Conservation (phyloP, 805 yeast species). For the Sugiyamaella floridensis region DNA sequence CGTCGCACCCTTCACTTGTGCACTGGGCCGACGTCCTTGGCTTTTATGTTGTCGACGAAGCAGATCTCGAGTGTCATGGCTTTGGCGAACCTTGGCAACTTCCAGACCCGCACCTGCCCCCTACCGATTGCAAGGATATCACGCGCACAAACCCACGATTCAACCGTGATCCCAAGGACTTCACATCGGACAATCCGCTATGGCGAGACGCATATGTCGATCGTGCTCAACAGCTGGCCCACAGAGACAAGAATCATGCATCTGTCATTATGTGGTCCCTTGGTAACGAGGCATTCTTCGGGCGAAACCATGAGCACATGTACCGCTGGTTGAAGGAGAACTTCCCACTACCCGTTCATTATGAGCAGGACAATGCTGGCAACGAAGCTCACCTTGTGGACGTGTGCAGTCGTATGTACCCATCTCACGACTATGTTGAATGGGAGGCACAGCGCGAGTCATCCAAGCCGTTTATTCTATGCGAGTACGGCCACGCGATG, state of each 20-base stretch:
- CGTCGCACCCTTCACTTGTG: constrained; percentile 32
- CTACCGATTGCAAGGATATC: not conserved
- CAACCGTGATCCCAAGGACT: constrained; percentile 19
- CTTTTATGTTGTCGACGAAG: constrained; percentile 34
- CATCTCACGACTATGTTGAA: constrained; percentile 22
- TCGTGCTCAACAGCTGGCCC: constrained; percentile 29
- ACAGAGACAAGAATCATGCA: constrained; percentile 33
- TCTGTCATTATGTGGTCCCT: constrained; percentile 35
- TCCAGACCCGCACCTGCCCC: constrained; percentile 2
- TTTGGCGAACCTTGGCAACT: constrained; percentile 15
- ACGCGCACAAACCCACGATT: constrained; percentile 13
- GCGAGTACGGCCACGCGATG: constrained; percentile 37
- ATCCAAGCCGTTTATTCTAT: constrained; percentile 31
- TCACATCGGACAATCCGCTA: constrained; percentile 29
- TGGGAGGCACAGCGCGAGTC: constrained; percentile 18
- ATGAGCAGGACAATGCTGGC: constrained; percentile 31
- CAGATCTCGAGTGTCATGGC: constrained; percentile 36
- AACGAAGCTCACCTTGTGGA: constrained; percentile 21
- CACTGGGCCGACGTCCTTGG: constrained; percentile 31
- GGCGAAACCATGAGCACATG: constrained; percentile 31
- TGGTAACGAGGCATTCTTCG: constrained; percentile 36
- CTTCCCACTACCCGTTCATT: constrained; percentile 33
- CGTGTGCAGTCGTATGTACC: constrained; percentile 32
- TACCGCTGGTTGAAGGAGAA: constrained; percentile 22
- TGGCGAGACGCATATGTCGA: constrained; percentile 34